Base-by-base conservation (phyloP, 2,329 filamentous ascomycete genomes). In the Beauveria caledonica region DNA sequence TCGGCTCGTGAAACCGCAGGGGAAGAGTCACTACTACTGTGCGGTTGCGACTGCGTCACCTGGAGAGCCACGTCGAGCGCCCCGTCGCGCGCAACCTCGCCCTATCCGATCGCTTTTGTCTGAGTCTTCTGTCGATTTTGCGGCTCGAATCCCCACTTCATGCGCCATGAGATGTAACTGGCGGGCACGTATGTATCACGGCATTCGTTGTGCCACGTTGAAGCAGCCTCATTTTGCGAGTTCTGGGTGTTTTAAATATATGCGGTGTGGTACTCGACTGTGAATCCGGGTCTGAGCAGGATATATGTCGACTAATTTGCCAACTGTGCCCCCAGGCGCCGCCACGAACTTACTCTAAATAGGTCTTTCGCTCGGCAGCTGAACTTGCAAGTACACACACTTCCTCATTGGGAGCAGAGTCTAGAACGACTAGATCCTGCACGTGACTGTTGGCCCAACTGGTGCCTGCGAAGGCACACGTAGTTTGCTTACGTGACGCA, bases 401-500 rank as follows among this genome's bases (percentile, higher is more conserved):
- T 58, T 52, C 56, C 36, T n/a, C n/a, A 52, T 58, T 50, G 56
- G 56, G 46, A 36, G 33, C 5, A 36, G 33, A 21, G 23, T 45
- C 10, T 3, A 36, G 23, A n/a, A 44, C 10, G 27, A 39, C 44
- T 45, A 25, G 11, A 23, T 17, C 5, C 39, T 8, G 39, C 56
- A 58, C 56, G 56, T 58, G 56, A 58, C 25, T 23, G 15, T 17
- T 23, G n/a, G 44, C 44, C 33, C 36, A 50, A 33, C n/a, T 48
- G 54, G 15, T 21, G 25, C 13, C 29, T 40, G 3, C 17, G 29
- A 21, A 21, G 19, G 8, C 54, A 39, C 17, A 33, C 17, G 23
- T 6, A 29, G 29, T 19, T 13, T 50, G 56, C 56, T 58, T 58
- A 58, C 56, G 56, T 58, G 56, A 58, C n/a, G 25, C 39, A 52